Evolutionary conservation across 441 rosid species (phyloP), one percentile per base, ranked within the genome.

Genomic region (Eutrema salsugineum): DNA sequence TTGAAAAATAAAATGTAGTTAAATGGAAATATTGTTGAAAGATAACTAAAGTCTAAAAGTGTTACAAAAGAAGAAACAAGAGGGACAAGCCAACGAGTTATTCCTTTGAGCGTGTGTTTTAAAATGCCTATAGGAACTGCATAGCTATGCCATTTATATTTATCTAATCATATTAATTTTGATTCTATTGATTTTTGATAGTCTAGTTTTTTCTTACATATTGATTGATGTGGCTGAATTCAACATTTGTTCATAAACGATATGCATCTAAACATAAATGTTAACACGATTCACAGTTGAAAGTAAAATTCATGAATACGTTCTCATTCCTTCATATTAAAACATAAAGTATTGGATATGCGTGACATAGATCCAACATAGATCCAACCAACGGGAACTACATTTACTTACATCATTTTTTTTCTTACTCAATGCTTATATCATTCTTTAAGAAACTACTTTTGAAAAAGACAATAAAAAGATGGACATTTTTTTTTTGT

Each of bases 381-480:
- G 53, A 69, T 63, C 71, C 11, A 56, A 75, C 46, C 24, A 76
- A 68, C 30, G 9, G 58, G 4, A 68, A 75, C 44, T 61, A 20
- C 66, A 69, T 24, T 24, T 24, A 33, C 51, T 12, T 16, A 8
- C 38, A 20, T 32, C 63, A 50, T 51, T 60, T 43, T 75, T 68
- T 59, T 24, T 24, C 27, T 24, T 24, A 24, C 27, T 24, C 27
- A 24, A 24, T 30, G 24, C 36, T 14, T 17, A 8, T 39, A 20
- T 22, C 57, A 51, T 53, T 61, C 44, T 68, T 62, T 60, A 53
- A 16, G 55, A 63, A 61, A 55, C 68, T 35, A 51, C 68, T 17
- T 44, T 47, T 43, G 2, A 0, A 46, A 64, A 56, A 35, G 11
- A 16, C 15, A 17, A 33, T 2, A 10, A 55, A 42, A 24, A 17